Base-by-base conservation (phyloP, 148 eudicot species). In the Drosera capensis region DNA sequence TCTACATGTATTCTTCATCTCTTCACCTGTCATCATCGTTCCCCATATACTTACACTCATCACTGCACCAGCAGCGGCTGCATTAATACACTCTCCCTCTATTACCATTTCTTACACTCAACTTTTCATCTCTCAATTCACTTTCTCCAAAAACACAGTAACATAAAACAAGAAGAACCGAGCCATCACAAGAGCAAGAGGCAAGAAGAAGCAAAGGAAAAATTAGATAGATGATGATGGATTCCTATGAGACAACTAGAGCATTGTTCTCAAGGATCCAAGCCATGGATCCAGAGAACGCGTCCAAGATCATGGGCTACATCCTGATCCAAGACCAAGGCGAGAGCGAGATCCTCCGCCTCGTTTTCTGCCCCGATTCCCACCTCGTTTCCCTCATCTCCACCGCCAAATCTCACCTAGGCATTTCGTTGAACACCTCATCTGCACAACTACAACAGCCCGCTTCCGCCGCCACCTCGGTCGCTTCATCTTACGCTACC, bases 391-490 rank as follows among this genome's bases (percentile, higher is more conserved):
- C 59, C 16, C 38, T 55, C 24, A 48, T 63, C 18, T 28, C 39
- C 43, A 56, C 59, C 43, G 63, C 53, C 1, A 70, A 55, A 37
- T 30, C 17, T 8, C 58, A 51, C 43, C 51, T 69, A n/a, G 68
- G 65, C 45, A 29, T 74, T 8, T 49, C 64, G 2, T 40, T 73
- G 17, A 60, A 59, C 58, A 44, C 55, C 6, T 67, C 69, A 20
- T 58, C 75, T 5, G 56, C 79, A 12, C 65, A n/a, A n/a, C 76
- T 49, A 52, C 70, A 3, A 41, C 72, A 1, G n/a, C n/a, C 67
- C 79, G 8, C 55, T 68, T 3, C 51, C 77, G 11, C 67, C 78
- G 11, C 44, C 56, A 20, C 63, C 70, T 12, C n/a, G n/a, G n/a
- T n/a, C n/a, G n/a, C n/a, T n/a, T n/a, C n/a, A n/a, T n/a, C n/a